A percentile compares a stretch with the other conserved stretches of the same genome.
These are phyloP conservation scores for Colletotrichum sp. DNA, from an alignment of 2,329 filamentous ascomycete species.

Conservation along the genomic window DNA sequence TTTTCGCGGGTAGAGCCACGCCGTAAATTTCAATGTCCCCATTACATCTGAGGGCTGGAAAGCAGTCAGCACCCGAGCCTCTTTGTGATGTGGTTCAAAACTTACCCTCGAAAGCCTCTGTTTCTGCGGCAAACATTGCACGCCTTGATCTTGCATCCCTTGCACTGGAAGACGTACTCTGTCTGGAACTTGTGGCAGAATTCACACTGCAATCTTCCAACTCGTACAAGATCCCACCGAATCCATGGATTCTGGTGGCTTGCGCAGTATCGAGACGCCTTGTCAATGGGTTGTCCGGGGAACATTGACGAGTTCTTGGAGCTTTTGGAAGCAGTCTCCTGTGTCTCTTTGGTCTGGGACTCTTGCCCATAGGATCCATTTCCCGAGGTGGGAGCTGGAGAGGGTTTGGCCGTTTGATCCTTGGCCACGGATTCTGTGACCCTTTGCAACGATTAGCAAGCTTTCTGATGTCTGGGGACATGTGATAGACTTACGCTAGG, in stretches of 20 bases:
- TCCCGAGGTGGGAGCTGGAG: not conserved
- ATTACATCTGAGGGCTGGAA: not conserved
- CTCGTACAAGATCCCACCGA: not conserved
- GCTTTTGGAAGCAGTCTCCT: not conserved
- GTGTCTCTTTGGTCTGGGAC: rapidly evolving
- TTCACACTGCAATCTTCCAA: not conserved
- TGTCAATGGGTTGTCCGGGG: not conserved
- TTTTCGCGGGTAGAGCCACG: too few relatives aligned
- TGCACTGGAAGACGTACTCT: not conserved
- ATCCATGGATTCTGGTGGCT: not conserved
- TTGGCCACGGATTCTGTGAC: not conserved
- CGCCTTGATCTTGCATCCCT: not conserved
- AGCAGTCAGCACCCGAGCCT: not conserved
- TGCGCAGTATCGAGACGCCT: not conserved
- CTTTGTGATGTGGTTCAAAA: not conserved
- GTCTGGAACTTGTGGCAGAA: not conserved
- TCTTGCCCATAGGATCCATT: rapidly evolving
- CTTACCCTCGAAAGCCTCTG: not conserved
- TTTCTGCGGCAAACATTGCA: not conserved
- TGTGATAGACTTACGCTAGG: not conserved
- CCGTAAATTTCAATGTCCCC: too few relatives aligned
- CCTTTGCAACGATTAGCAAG: not conserved
- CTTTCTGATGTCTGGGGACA: not conserved
- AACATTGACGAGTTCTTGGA: not conserved
- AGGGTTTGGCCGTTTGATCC: not conserved